Evolutionary conservation across 1,284 basidiomycete species (phyloP).

Genomic region (Cystobasidium pallidum): DNA sequence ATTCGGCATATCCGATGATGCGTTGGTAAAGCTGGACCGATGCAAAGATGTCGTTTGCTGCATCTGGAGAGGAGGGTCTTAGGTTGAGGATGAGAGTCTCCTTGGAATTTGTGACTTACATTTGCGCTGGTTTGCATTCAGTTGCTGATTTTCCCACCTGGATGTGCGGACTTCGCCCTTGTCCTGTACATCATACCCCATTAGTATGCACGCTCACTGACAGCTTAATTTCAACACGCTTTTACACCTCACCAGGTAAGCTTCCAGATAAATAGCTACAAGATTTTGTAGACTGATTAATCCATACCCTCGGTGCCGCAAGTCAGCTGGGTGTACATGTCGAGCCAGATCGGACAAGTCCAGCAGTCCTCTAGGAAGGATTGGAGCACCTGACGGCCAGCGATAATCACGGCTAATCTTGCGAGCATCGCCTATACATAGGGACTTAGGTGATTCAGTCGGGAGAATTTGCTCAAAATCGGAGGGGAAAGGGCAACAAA

Average conservation of each 20-base stretch:
- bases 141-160: constrained; percentile 18
- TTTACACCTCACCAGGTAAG: constrained; percentile 18
- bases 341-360: constrained; percentile 31
- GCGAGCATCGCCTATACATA: constrained; percentile 26
- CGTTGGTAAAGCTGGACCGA: constrained; percentile 34
- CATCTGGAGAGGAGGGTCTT: neutral
- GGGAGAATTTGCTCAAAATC: no score
- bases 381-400: neutral
- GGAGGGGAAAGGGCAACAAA: no score
- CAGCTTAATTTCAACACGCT: neutral
- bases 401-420: constrained; percentile 26
- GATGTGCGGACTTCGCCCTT: constrained; percentile 38
- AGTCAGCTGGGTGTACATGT: neutral
- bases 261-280: constrained; percentile 19
- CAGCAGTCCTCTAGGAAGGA: constrained; percentile 17
- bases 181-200: neutral
- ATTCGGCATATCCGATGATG: constrained; percentile 28
- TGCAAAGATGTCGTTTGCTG: constrained; percentile 34
- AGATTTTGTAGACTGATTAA: constrained; percentile 32
- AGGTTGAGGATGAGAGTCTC: neutral
- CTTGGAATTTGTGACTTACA: constrained; percentile 9
- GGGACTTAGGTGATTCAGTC: no score
- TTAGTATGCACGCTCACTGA: neutral
- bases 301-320: neutral
- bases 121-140: constrained; percentile 4